Base-by-base conservation (phyloP, 2,329 filamentous ascomycete species). In the Botrytis sinoallii region DNA sequence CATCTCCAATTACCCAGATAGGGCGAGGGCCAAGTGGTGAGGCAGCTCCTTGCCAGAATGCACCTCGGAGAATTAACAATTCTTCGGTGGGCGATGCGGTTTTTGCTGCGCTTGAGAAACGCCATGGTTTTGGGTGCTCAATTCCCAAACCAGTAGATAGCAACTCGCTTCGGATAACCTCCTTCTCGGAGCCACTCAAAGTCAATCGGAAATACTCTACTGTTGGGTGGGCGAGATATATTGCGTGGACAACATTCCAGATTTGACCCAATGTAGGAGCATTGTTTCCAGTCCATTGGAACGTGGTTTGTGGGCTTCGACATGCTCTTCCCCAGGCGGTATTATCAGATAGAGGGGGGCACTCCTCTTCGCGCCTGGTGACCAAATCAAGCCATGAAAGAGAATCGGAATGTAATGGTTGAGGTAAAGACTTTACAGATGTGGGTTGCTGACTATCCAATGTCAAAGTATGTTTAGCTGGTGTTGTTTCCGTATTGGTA, bases 31-130 rank as follows among this genome's bases (percentile, higher is more conserved):
- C 91, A 73, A 91, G 87, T 10, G 91, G 91, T 1, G 90, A 91
- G 29, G 87, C 90, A 44, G 90, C 90, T 64, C 90, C 90, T 78
- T 92, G 90, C 90, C 90, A 92, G 84, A 92, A 92, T 48, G 89
- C 85, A 81, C 84, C 84, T 73, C 88, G 84, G 3, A 88, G 82
- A 64, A 89, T 79, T 40, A 90, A 76, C 52, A 88, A 77, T 73
- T 86, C 82, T 10, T 77, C 61, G 7, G 74, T 42, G 16, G 73
- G 44, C 20, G 5, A 29, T 46, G 52, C 63, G 29, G 44, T 59
- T 46, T 20, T 7, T 66, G 22, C 68, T 42, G 32, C 48, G 35
- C 52, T 69, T 32, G 66, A 59, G 32, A 72, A 55, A 35, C 52
- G 57, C 73, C 73, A 74, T 74, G 71, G 74, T 29, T 71, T 71